phyloP scores from a whole-genome alignment of 2,329 filamentous ascomycete genomes.

The Cercospora sojina region DNA sequence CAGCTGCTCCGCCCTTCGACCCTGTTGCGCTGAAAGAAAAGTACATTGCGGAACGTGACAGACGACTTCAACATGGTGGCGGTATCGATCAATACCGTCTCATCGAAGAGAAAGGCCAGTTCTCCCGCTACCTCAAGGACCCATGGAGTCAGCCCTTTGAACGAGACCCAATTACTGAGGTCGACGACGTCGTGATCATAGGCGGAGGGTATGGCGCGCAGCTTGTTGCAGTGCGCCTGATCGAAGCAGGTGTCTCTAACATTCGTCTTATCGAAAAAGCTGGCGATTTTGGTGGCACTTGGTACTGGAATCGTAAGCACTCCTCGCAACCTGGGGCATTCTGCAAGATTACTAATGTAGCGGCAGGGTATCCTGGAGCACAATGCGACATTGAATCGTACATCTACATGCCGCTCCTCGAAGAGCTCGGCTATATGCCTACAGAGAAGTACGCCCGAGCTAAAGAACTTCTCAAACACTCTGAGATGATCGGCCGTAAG shows the following conservation, averaged over 20 bases:
- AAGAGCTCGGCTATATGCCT: conserved; percentile 46
- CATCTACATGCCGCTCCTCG: conserved; percentile 49
- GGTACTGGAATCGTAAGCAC: conserved; percentile 19
- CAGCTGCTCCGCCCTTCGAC: conserved; percentile 19
- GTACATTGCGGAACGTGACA: conserved; percentile 26
- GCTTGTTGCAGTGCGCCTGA: conserved; percentile 24
- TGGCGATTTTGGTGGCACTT: conserved; percentile 43
- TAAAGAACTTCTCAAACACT: conserved; percentile 44
- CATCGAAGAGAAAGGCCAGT: conserved; percentile 24
- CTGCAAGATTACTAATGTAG: not conserved
- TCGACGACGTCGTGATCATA: conserved; percentile 25
- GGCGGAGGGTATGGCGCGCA: conserved; percentile 29
- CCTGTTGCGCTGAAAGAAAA: conserved; percentile 27
- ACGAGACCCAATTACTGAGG: conserved; percentile 23
- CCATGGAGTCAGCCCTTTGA: conserved; percentile 23
- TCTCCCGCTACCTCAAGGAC: conserved; percentile 24
- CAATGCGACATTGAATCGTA: conserved; percentile 50
- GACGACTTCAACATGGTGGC: conserved; percentile 21
- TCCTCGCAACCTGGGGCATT: too few species aligned
- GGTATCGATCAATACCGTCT: conserved; percentile 27
- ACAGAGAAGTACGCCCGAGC: conserved; percentile 38
- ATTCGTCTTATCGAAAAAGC: conserved; percentile 28
- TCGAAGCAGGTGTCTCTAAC: conserved; percentile 27
- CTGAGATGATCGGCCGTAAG: conserved; percentile 24
- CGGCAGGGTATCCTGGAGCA: conserved; percentile 44